phyloP scores from a whole-genome alignment of 2,329 filamentous ascomycete genomes.

The Plectosphaerella sp. region DNA sequence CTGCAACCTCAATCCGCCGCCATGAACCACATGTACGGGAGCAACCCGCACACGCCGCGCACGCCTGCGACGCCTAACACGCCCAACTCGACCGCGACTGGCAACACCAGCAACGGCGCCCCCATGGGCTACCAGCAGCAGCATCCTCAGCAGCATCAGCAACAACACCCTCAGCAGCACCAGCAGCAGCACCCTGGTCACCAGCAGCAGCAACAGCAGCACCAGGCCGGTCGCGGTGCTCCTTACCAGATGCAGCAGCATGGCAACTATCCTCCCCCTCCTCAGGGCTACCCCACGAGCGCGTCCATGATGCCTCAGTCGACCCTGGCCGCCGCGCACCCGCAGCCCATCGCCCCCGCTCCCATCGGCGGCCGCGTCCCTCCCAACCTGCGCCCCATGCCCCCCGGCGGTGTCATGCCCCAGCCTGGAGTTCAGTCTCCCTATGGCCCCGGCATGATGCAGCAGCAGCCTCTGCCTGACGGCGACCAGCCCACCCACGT shows the following conservation, averaged over 20 bases:
- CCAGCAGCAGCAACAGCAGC: constrained; percentile 39
- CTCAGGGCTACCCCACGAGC: constrained; percentile 51
- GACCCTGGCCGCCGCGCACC: constrained; percentile 63
- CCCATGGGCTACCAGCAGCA: constrained; percentile 50
- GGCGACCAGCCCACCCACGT: constrained; percentile 77
- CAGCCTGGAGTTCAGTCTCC: constrained; percentile 54
- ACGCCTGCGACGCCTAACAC: constrained; percentile 61
- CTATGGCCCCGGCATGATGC: constrained; percentile 53
- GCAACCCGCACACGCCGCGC: constrained; percentile 57
- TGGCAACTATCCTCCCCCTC: constrained; percentile 49
- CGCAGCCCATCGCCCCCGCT: constrained; percentile 72
- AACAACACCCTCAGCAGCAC: constrained; percentile 35
- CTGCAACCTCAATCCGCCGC: constrained; percentile 42
- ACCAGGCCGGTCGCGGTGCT: constrained; percentile 40
- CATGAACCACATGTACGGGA: constrained; percentile 53
- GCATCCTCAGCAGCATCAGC: constrained; percentile 36
- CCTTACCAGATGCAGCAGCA: constrained; percentile 49
- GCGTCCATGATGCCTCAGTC: constrained; percentile 63
- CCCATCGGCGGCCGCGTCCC: constrained; percentile 53
- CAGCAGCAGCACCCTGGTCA: constrained; percentile 17
- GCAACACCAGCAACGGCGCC: constrained; percentile 53
- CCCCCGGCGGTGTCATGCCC: constrained; percentile 59
- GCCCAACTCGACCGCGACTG: constrained; percentile 53
- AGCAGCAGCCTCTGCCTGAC: constrained; percentile 52
- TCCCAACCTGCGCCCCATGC: constrained; percentile 65